Evolutionary conservation across 2,329 filamentous ascomycete species (phyloP), one percentile per base, ranked within the genome.

Genomic region (Fonsecaea pedrosoi): DNA sequence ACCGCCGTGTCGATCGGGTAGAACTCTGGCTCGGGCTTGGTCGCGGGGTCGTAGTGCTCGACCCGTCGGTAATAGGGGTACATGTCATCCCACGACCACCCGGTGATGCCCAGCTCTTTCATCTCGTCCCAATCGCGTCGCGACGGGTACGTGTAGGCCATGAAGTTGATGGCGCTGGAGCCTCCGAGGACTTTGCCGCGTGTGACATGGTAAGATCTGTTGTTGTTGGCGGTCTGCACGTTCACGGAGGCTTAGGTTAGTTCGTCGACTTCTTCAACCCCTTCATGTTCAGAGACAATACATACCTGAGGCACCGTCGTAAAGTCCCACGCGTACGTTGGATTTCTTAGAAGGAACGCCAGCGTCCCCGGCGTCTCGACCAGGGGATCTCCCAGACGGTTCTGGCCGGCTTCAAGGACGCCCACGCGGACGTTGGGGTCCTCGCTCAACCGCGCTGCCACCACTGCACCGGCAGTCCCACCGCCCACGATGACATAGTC

Each of bases 321-420:
- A 50, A 60, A 68, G 21, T 73, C 62, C 61, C 65, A 70, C 42
- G 68, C 68, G 42, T 70, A 70, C 7, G 68, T 53, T 2, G 38
- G 38, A 35, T 62, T 65, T 13, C 34, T 9, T 21, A 38, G 30
- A 3, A 65, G 62, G 6, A 55, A 55, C 18, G 61, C 42, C 15
- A 53, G 60, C 2, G 54, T 35, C 13, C 53, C 54, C 21, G 73
- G 73, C 5, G 72, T 70, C 8, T 71, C 72, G 38, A 77, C 72
- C 1, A 64, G 54, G 6, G 67, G 66, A 7, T 75, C 75, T 9
- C 73, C 73, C 8, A 74, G 58, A 4, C 70, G 69, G 4, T 72
- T 72, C 10, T 69, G 66, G 25, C 81, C 81, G 30, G 81, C 81
- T 72, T 83, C 81, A 25, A 83, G 72, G 0, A 83, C 78, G 13